A percentile compares a stretch with the other conserved stretches of the same genome.
Conservation (phyloP, 2,329 filamentous ascomycete species). For the Myriosclerotinia curreyana region DNA sequence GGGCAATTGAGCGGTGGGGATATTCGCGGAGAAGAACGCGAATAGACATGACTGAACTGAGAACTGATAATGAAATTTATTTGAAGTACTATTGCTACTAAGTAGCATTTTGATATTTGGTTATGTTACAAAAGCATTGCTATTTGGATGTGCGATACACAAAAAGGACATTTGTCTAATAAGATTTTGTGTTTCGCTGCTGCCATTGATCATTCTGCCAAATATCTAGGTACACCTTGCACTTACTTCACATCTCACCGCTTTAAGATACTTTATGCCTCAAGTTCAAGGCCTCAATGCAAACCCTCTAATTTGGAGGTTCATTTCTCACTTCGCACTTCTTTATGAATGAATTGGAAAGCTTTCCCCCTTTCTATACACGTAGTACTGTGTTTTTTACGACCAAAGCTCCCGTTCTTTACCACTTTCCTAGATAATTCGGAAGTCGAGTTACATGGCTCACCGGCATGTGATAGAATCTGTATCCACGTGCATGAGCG, state of each 20-base stretch:
- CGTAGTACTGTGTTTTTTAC: slow-evolving; percentile 2
- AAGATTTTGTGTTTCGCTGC: slow-evolving; percentile 5
- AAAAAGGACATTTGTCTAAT: slow-evolving; percentile 7
- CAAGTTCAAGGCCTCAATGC: neutral
- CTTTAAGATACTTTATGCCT: neutral
- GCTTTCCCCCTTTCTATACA: too few relatives aligned
- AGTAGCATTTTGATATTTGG: slow-evolving; percentile 22
- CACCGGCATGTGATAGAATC: slow-evolving; percentile 10
- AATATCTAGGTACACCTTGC: neutral
- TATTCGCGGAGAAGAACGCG: slow-evolving; percentile 64
- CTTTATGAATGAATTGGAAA: neutral
- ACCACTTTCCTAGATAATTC: slow-evolving; percentile 6
- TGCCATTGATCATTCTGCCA: slow-evolving; percentile 4
- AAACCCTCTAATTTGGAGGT: neutral
- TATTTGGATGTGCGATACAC: slow-evolving; percentile 11
- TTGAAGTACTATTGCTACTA: slow-evolving; percentile 17
- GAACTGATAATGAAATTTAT: slow-evolving; percentile 20
- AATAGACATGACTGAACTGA: slow-evolving; percentile 36
- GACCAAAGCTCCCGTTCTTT: neutral
- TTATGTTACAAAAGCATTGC: slow-evolving; percentile 17
- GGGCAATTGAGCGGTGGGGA: slow-evolving; percentile 81
- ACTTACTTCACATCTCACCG: neutral
- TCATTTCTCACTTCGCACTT: neutral
- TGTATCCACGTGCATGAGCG: slow-evolving; percentile 17
- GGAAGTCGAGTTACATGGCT: slow-evolving; percentile 14